Conservation (phyloP, 768 basidiomycete species). For the Xerocomellus dryophilus region DNA sequence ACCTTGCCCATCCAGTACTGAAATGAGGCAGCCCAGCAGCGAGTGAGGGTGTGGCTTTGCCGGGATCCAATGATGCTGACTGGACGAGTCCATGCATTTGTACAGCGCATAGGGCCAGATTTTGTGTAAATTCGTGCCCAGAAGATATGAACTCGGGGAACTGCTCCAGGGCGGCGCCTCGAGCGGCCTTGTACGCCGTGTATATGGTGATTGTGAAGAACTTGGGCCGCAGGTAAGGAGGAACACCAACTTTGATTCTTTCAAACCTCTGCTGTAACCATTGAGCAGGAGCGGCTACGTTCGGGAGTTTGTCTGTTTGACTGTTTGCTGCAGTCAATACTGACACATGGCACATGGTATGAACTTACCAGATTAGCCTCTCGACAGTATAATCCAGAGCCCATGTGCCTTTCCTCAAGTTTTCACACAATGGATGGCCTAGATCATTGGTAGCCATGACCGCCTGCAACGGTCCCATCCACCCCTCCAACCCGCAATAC, state of each 20-base stretch:
- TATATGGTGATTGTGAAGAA: slow-evolving; percentile 92
- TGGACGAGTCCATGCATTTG: slow-evolving; percentile 91
- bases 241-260: slow-evolving; percentile 65
- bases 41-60: slow-evolving; percentile 67
- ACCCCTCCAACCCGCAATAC: slow-evolving; percentile 95
- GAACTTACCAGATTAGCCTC: slow-evolving; percentile 66
- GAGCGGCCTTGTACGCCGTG: slow-evolving; percentile 89
- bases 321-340: slow-evolving; percentile 35
- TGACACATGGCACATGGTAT: background rate
- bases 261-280: slow-evolving; percentile 93
- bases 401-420: slow-evolving; percentile 88
- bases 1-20: slow-evolving; percentile 87
- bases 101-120: slow-evolving; percentile 78
- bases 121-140: slow-evolving; percentile 87
- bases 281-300: slow-evolving; percentile 62
- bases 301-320: slow-evolving; percentile 61
- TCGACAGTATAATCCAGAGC: slow-evolving; percentile 82
- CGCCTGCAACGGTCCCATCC: slow-evolving; percentile 86
- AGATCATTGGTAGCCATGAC: slow-evolving; percentile 91
- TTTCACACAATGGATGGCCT: slow-evolving; percentile 86
- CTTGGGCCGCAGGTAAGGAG: slow-evolving; percentile 90
- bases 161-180: slow-evolving; percentile 79
- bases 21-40: slow-evolving; percentile 98
- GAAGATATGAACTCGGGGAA: slow-evolving; percentile 81
- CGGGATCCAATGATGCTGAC: slow-evolving; percentile 85